A percentile compares a stretch with the other conserved stretches of the same genome.
Evolutionary conservation across 1,139 yeast species (phyloP).

Genomic region (Candida sanyaensis): DNA sequence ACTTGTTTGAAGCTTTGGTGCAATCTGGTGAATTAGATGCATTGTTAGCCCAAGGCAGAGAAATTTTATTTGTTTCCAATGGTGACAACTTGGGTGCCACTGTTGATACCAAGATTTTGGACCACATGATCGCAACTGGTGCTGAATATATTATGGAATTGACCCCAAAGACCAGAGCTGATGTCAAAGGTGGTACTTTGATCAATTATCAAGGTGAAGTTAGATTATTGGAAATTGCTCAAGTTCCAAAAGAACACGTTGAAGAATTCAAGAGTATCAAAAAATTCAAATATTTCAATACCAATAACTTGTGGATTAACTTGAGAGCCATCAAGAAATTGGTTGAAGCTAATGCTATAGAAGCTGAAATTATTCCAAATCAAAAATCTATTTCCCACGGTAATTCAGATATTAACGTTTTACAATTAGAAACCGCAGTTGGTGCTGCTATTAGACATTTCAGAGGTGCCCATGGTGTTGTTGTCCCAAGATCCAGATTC

Average conservation of each 20-base stretch:
- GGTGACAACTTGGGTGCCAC: conserved; percentile 99
- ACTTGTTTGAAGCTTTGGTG: conserved; percentile 86
- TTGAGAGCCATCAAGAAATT: conserved; percentile 91
- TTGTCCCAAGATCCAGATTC: conserved; percentile 96
- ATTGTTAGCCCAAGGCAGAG: conserved; percentile 91
- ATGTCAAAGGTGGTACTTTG: conserved; percentile 98
- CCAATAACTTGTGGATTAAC: conserved; percentile 97
- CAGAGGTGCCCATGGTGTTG: conserved; percentile 94
- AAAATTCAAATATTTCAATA: conserved; percentile 96
- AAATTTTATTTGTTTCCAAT: conserved; percentile 90
- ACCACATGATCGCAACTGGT: conserved; percentile 89
- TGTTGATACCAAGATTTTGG: conserved; percentile 86
- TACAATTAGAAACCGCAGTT: conserved; percentile 97
- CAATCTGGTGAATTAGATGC: conserved; percentile 92
- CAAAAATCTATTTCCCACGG: conserved; percentile 80
- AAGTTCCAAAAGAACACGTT: conserved; percentile 97
- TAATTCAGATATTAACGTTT: conserved; percentile 74
- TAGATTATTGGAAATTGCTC: conserved; percentile 94
- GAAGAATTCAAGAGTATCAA: conserved; percentile 98
- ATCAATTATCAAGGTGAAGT: conserved; percentile 95
- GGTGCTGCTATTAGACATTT: conserved; percentile 99
- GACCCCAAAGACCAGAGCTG: conserved; percentile 98
- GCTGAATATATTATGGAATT: conserved; percentile 98
- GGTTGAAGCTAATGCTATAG: conserved; percentile 80
- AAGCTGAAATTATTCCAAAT: conserved; percentile 95